These are phyloP conservation scores for Quercus berberidifolia DNA, from an alignment of 306 rosid genomes.

Conservation along the genomic window DNA sequence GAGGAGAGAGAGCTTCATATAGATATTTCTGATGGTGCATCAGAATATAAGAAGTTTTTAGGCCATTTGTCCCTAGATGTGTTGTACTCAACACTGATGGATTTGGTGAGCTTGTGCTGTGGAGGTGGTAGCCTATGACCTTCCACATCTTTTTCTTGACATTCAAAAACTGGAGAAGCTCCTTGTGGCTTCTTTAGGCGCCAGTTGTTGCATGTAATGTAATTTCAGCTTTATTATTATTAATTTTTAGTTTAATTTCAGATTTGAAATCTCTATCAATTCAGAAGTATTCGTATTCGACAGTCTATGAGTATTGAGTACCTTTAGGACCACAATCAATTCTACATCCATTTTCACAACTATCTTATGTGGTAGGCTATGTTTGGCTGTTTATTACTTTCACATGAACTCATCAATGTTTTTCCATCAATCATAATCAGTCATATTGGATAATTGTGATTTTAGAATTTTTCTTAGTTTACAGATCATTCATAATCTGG, in stretches of 20 bases:
- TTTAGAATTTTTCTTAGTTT: too few species aligned
- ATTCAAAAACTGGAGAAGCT: neutral
- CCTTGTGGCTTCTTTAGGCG: neutral
- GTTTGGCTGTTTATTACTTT: too few species aligned
- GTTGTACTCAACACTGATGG: slow-evolving; percentile 73
- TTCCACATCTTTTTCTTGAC: neutral
- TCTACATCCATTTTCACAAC: too few species aligned
- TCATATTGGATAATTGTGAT: too few species aligned
- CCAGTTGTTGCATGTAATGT: neutral
- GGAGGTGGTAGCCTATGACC: slow-evolving; percentile 50
- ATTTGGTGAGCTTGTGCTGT: slow-evolving; percentile 70
- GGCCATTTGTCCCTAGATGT: slow-evolving; percentile 81
- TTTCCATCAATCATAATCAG: too few species aligned
- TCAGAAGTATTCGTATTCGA: neutral
- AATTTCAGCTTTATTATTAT: neutral
- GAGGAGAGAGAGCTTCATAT: slow-evolving; percentile 64
- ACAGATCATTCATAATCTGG: too few species aligned
- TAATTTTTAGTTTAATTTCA: neutral
- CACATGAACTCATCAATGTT: too few species aligned
- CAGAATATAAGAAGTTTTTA: slow-evolving; percentile 66
- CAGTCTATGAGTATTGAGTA: too few species aligned
- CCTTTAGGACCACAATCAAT: too few species aligned
- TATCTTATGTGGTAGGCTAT: accelerated
- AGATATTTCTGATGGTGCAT: slow-evolving; percentile 45
- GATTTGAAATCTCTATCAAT: neutral